phyloP scores from a whole-genome alignment of 2,329 filamentous ascomycete species.

The Fusarium sp. region DNA sequence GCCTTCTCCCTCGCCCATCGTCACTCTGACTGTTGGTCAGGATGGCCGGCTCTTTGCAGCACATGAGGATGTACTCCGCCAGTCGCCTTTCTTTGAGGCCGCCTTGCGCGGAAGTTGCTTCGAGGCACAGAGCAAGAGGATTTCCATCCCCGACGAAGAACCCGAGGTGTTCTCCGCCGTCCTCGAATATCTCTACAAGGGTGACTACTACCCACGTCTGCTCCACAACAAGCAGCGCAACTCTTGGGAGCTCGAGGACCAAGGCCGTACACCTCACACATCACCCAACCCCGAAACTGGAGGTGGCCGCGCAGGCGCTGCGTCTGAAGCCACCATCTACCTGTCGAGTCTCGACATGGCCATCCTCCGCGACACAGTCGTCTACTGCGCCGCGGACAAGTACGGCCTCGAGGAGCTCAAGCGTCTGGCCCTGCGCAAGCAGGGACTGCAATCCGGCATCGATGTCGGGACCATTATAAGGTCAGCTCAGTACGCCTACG shows the following conservation, averaged over 20 bases:
- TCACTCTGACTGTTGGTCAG: constrained; percentile 84
- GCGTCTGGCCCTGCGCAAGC: constrained; percentile 89
- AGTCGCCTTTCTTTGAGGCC: constrained; percentile 84
- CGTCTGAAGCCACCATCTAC: constrained; percentile 68
- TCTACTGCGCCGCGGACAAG: constrained; percentile 92
- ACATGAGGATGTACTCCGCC: constrained; percentile 89
- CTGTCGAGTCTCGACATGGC: constrained; percentile 77
- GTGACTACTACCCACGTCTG: constrained; percentile 92
- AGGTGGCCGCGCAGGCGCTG: constrained; percentile 57
- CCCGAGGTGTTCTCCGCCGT: constrained; percentile 93
- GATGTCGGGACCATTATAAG: constrained; percentile 91
- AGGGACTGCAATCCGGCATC: constrained; percentile 91
- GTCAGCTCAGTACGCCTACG: constrained; percentile 94
- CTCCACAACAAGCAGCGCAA: constrained; percentile 85
- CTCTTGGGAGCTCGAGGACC: constrained; percentile 89
- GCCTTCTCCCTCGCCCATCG: constrained; percentile 71
- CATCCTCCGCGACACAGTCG: constrained; percentile 88
- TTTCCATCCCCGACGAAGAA: constrained; percentile 78
- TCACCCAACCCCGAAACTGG: constrained; percentile 62
- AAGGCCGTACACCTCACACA: constrained; percentile 53
- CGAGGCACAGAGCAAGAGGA: constrained; percentile 80
- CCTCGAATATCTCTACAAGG: constrained; percentile 97
- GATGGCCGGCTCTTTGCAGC: constrained; percentile 93
- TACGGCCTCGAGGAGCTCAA: constrained; percentile 95
- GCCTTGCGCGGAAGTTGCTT: constrained; percentile 77